Percentiles rank a stretch among this genome's conserved stretches.
These are phyloP conservation scores for Lentinula edodes DNA, from an alignment of 768 basidiomycete genomes.

Conservation along the genomic window DNA sequence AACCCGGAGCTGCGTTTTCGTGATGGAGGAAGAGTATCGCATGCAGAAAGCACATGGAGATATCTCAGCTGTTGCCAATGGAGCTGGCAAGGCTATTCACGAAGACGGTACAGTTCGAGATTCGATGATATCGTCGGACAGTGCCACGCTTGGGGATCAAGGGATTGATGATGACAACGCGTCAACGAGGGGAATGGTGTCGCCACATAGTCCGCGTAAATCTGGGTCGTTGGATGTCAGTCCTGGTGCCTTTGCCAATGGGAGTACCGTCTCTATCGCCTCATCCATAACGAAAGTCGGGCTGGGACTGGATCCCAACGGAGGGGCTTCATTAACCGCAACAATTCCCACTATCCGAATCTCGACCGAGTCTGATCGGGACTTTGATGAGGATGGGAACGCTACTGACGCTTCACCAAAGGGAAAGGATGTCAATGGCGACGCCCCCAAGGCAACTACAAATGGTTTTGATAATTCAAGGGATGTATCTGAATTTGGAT, in stretches of 20 bases:
- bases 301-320: not conserved
- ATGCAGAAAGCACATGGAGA: conserved; percentile 88
- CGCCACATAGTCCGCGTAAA: conserved; percentile 23
- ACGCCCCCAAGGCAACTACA: not conserved
- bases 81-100: conserved; percentile 50
- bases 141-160: conserved; percentile 16
- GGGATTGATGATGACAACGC: conserved; percentile 57
- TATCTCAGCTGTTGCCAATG: conserved; percentile 41
- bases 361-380: conserved; percentile 62
- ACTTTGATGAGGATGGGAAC: conserved; percentile 31
- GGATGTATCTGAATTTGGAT: not conserved
- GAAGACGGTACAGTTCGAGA: conserved; percentile 13
- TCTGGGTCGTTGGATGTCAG: conserved; percentile 1
- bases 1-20: conserved; percentile 91
- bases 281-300: not conserved
- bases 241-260: not conserved
- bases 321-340: not conserved
- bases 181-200: conserved; percentile 58
- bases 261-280: not conserved
- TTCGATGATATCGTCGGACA: conserved; percentile 15
- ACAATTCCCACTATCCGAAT: conserved; percentile 72
- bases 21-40: conserved; percentile 99
- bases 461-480: not conserved
- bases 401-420: conserved; percentile 20
- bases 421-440: conserved; percentile 14